Evolutionary conservation across 768 basidiomycete species (phyloP).

Genomic region (Tubosaeta sp.): DNA sequence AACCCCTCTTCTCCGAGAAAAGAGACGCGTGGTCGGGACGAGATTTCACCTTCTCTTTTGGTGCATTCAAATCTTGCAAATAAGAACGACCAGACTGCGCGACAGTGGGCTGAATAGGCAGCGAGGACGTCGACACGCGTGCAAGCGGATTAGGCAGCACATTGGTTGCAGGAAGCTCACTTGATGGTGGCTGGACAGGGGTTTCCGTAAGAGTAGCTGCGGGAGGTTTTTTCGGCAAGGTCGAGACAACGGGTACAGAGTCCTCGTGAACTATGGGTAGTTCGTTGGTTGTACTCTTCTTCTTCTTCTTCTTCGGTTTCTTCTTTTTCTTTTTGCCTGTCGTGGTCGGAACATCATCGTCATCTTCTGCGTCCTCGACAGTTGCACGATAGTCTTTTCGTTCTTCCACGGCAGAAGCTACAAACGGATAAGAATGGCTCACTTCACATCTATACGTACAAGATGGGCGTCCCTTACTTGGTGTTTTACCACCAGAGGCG

Average conservation of each 20-base stretch:
- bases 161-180: conserved; percentile 10
- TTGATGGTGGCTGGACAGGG: conserved; percentile 16
- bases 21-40: conserved; percentile 55
- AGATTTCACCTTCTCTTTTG: conserved; percentile 69
- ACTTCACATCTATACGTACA: conserved; percentile 6
- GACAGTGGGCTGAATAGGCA: conserved; percentile 43
- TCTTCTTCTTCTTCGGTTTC: conserved; percentile 72
- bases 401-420: conserved; percentile 24
- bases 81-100: conserved; percentile 74
- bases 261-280: conserved; percentile 22
- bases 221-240: conserved; percentile 17
- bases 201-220: conserved; percentile 21
- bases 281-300: conserved; percentile 37
- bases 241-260: conserved; percentile 8
- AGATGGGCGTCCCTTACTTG: conserved; percentile 9
- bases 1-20: conserved; percentile 41
- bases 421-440: not conserved
- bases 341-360: conserved; percentile 37
- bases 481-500: conserved; percentile 8
- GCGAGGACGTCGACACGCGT: conserved; percentile 36
- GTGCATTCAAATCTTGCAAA: conserved; percentile 45
- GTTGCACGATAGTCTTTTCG: conserved; percentile 41
- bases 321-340: conserved; percentile 59
- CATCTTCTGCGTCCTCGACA: conserved; percentile 72
- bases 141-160: conserved; percentile 18